These are phyloP conservation scores for Echites panduratus DNA, from an alignment of 257 asterid species.

Conservation along the genomic window DNA sequence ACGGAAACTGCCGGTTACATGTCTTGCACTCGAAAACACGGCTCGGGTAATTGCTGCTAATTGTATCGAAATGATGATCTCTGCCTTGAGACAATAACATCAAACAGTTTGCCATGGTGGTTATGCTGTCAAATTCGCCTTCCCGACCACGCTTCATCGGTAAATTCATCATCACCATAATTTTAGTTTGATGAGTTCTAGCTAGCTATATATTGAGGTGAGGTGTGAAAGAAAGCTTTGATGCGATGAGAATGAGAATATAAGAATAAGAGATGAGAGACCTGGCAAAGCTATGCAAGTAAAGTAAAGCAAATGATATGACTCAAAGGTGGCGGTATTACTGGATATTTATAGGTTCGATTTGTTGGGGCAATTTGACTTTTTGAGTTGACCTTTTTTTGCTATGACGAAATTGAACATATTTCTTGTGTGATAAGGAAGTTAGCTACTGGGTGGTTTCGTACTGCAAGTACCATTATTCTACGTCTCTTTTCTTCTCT, in stretches of 20 bases:
- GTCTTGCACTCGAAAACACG: conserved; percentile 44
- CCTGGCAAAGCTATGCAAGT: neutral
- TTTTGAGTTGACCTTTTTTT: conserved; percentile 20
- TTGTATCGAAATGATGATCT: neutral
- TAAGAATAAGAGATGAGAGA: neutral
- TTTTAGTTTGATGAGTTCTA: too few species aligned
- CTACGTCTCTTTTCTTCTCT: too few species aligned
- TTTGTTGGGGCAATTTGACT: conserved; percentile 20
- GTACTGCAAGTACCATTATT: neutral
- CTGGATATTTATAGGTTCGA: conserved; percentile 11
- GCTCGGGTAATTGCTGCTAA: neutral
- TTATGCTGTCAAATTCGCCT: conserved; percentile 17
- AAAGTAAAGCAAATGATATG: neutral
- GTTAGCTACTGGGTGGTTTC: conserved; percentile 11
- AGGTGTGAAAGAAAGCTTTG: neutral
- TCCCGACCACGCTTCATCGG: conserved; percentile 23
- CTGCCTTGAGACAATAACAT: conserved; percentile 21
- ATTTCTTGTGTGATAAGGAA: conserved; percentile 19
- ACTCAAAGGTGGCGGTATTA: neutral
- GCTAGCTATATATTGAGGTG: neutral
- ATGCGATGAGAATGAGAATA: neutral
- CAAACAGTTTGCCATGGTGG: conserved; percentile 31
- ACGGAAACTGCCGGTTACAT: conserved; percentile 31
- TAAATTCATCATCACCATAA: conserved; percentile 12
- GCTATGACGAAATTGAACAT: conserved; percentile 14